Percentiles rank a stretch among this genome's conserved stretches.
These are phyloP conservation scores for Acanthamoeba lenticulata DNA, from an alignment of 208 protist species.

Conservation along the genomic window DNA sequence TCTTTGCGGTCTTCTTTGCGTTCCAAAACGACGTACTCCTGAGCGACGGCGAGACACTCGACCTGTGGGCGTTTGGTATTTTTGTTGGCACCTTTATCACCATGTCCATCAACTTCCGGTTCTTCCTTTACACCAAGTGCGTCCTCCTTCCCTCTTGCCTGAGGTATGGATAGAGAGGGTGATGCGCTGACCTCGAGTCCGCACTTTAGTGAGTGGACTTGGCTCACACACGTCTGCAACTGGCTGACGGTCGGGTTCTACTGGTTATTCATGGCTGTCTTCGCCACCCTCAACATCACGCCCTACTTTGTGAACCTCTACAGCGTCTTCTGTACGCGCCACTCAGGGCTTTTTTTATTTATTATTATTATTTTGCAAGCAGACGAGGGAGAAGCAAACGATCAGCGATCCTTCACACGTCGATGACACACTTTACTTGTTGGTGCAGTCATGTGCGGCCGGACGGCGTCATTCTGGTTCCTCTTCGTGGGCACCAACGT, in stretches of 20 bases:
- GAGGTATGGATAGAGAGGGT: too few species aligned
- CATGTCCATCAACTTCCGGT: constrained; percentile 33
- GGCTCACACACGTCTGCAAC: background rate
- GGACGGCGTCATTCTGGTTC: constrained; percentile 19
- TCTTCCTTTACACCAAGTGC: constrained; percentile 21
- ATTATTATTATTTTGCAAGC: too few species aligned
- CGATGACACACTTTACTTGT: background rate
- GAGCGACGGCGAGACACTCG: background rate
- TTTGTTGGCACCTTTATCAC: background rate
- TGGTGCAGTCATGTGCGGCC: background rate
- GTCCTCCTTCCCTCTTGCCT: background rate
- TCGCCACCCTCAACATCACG: background rate
- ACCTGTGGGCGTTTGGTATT: background rate
- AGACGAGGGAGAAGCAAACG: background rate
- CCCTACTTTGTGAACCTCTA: background rate
- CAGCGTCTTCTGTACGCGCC: background rate
- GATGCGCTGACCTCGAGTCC: background rate
- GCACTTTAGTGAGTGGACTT: background rate
- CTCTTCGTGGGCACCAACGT: background rate
- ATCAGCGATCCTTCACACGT: background rate
- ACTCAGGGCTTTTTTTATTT: too few species aligned
- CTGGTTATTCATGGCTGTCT: background rate
- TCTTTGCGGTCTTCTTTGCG: background rate
- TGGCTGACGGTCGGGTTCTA: constrained; percentile 22
- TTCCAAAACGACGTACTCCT: background rate